A percentile compares a stretch with the other conserved stretches of the same genome.
These are phyloP conservation scores for Theobroma grandiflorum DNA, from an alignment of 441 rosid genomes.

Conservation along the genomic window DNA sequence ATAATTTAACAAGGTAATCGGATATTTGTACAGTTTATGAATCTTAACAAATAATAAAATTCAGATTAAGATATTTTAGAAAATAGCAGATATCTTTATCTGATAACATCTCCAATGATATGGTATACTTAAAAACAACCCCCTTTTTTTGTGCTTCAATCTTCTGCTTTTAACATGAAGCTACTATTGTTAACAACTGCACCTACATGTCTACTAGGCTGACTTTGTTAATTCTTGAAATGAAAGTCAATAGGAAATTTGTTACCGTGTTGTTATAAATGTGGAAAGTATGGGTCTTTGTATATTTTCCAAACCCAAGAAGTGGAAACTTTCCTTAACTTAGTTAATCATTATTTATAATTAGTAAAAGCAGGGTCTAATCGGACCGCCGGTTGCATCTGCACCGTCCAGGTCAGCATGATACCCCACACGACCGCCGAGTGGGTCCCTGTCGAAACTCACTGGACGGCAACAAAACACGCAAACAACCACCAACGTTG, in stretches of 20 bases:
- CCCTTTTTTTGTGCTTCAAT: too few relatives aligned
- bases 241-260: too few relatives aligned
- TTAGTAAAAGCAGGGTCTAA: background rate
- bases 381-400: constrained; percentile 27
- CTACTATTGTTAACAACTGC: too few relatives aligned
- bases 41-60: too few relatives aligned
- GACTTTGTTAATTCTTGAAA: background rate
- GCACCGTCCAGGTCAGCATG: constrained; percentile 25
- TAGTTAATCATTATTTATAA: background rate
- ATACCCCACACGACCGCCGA: background rate
- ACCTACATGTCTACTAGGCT: background rate
- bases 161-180: too few relatives aligned
- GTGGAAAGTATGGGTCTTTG: background rate
- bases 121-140: too few relatives aligned
- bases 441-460: constrained; percentile 9
- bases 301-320: background rate
- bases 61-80: too few relatives aligned
- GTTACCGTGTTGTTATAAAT: background rate
- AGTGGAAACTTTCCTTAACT: background rate
- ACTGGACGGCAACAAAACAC: constrained; percentile 26
- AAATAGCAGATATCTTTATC: too few relatives aligned
- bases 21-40: too few relatives aligned
- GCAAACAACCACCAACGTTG: constrained; percentile 25
- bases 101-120: too few relatives aligned
- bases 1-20: too few relatives aligned